Conservation (phyloP, 257 asterid species). For the Fraxinus pennsylvanica region DNA sequence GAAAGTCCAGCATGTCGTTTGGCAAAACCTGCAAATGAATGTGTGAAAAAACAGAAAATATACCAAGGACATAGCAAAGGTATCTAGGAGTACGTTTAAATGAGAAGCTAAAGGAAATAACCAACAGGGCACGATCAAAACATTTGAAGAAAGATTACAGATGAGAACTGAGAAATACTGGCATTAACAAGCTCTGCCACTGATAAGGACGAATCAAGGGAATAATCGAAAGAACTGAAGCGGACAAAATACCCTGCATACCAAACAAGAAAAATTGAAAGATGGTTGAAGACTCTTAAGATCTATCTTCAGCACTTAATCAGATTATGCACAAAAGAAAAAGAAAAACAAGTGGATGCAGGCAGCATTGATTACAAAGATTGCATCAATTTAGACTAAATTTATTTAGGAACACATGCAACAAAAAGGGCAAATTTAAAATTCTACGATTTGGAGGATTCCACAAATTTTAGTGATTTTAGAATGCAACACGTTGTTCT, state of each 20-base stretch:
- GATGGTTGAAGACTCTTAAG: not conserved
- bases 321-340: constrained; percentile 9
- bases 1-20: constrained; percentile 94
- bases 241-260: constrained; percentile 87
- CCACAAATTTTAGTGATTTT: too few relatives aligned
- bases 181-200: constrained; percentile 98
- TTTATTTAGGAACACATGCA: too few relatives aligned
- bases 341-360: constrained; percentile 7
- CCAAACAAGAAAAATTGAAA: constrained; percentile 13
- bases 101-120: constrained; percentile 1
- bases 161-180: constrained; percentile 49
- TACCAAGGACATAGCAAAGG: constrained; percentile 11
- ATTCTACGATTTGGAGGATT: too few relatives aligned
- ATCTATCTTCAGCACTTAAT: constrained; percentile 1
- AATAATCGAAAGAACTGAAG: constrained; percentile 75
- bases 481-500: too few relatives aligned
- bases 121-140: constrained; percentile 13
- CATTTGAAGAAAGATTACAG: constrained; percentile 4
- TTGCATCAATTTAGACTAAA: not conserved
- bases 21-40: constrained; percentile 74
- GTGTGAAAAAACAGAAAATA: constrained; percentile 6
- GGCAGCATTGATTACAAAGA: constrained; percentile 2
- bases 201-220: constrained; percentile 95
- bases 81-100: not conserved
- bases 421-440: too few relatives aligned